Conservation (phyloP, 2,329 filamentous ascomycete species). For the Pseudopyricularia cyperi region DNA sequence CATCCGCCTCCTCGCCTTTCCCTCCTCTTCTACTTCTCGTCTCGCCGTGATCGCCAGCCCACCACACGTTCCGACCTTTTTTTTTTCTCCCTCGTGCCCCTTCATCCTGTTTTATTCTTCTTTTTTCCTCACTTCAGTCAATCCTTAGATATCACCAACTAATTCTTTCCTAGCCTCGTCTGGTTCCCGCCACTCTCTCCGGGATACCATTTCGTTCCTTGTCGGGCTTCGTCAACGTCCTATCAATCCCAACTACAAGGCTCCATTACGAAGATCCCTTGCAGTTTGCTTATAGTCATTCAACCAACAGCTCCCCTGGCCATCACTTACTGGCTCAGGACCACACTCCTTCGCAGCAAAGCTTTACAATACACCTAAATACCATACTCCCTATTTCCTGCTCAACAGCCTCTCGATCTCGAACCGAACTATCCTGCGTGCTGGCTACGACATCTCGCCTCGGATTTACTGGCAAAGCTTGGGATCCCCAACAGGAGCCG, state of each 20-base stretch:
- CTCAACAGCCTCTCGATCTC: conserved; percentile 2
- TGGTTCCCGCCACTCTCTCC: conserved; percentile 39
- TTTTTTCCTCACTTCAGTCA: conserved; percentile 34
- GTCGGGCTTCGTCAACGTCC: conserved; percentile 14
- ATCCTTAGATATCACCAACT: conserved; percentile 28
- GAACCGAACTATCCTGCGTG: background rate
- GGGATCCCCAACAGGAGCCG: background rate
- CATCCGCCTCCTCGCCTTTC: conserved; percentile 4
- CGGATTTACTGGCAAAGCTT: background rate
- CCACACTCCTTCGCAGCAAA: conserved; percentile 22
- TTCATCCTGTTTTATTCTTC: conserved; percentile 8
- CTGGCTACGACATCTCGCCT: background rate
- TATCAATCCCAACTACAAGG: conserved; percentile 13
- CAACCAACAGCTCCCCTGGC: background rate
- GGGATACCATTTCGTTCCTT: conserved; percentile 30
- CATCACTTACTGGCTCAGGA: conserved; percentile 13
- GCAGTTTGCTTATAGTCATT: conserved; percentile 1
- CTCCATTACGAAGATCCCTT: conserved; percentile 9
- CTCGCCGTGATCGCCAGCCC: conserved; percentile 15
- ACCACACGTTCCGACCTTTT: conserved; percentile 1
- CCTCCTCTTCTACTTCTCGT: conserved; percentile 3
- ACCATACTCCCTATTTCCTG: background rate
- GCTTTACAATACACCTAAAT: background rate
- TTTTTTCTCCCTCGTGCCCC: conserved; percentile 1
- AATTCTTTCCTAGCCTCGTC: conserved; percentile 22